These are phyloP conservation scores for Lipomyces oligophaga DNA, from an alignment of 805 yeast genomes.

Conservation along the genomic window DNA sequence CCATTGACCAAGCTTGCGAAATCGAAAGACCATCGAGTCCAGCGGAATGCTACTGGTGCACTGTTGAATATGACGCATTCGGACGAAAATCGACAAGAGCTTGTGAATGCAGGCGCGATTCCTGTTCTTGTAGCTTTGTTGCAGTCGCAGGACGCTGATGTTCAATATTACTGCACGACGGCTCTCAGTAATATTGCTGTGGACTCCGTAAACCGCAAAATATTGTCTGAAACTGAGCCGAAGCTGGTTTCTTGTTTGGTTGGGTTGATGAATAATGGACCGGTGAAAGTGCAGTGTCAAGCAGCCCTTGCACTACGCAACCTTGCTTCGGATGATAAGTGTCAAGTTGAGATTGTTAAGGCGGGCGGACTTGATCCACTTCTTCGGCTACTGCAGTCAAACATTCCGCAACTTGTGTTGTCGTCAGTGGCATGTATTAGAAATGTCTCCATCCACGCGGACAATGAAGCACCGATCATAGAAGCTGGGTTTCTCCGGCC, in stretches of 20 bases:
- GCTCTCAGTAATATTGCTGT: slow-evolving; percentile 97
- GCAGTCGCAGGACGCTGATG: slow-evolving; percentile 87
- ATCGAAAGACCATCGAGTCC: slow-evolving; percentile 91
- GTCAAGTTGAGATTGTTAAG: slow-evolving; percentile 91
- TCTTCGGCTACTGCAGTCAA: slow-evolving; percentile 84
- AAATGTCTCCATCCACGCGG: slow-evolving; percentile 93
- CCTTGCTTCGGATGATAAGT: slow-evolving; percentile 84
- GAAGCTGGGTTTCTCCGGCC: slow-evolving; percentile 96
- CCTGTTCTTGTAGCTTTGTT: slow-evolving; percentile 89
- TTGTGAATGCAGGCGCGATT: slow-evolving; percentile 96
- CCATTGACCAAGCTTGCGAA: slow-evolving; percentile 93
- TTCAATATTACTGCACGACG: slow-evolving; percentile 97
- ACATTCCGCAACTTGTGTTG: slow-evolving; percentile 76
- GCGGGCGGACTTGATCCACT: slow-evolving; percentile 94
- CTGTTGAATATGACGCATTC: slow-evolving; percentile 97
- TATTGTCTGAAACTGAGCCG: slow-evolving; percentile 87
- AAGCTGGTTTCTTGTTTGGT: slow-evolving; percentile 84
- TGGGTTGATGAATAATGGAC: slow-evolving; percentile 83
- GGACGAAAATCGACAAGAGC: slow-evolving; percentile 90
- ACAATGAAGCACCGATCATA: slow-evolving; percentile 90
- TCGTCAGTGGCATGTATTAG: slow-evolving; percentile 99
- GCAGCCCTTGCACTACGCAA: slow-evolving; percentile 95
- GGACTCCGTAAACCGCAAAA: slow-evolving; percentile 84
- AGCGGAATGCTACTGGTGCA: slow-evolving; percentile 98
- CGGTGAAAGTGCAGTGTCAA: slow-evolving; percentile 96